Percentiles rank a stretch among this genome's conserved stretches.
These are phyloP conservation scores for Verticillium isaacii DNA, from an alignment of 2,329 filamentous ascomycete species.

Conservation along the genomic window DNA sequence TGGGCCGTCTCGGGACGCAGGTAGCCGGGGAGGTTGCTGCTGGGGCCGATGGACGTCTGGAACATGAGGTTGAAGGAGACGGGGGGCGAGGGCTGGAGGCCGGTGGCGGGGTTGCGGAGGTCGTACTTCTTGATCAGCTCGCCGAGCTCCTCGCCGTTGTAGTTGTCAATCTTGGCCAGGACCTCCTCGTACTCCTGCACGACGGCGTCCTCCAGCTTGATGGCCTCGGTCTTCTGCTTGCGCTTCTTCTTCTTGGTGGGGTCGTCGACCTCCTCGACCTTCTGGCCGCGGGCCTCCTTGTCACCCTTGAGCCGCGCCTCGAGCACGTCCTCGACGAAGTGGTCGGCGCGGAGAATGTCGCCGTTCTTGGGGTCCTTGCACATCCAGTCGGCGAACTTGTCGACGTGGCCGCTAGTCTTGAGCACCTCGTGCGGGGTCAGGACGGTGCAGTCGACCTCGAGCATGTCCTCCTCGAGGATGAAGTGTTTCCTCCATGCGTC, in stretches of 20 bases:
- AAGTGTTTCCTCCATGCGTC: slow-evolving; percentile 93
- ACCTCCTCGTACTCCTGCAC: slow-evolving; percentile 88
- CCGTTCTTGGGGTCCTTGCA: slow-evolving; percentile 97
- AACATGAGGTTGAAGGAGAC: slow-evolving; percentile 99
- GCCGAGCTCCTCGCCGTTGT: slow-evolving; percentile 79
- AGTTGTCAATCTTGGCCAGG: slow-evolving; percentile 93
- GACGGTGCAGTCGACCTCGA: slow-evolving; percentile 91
- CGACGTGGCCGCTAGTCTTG: slow-evolving; percentile 94
- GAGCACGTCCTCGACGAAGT: slow-evolving; percentile 91
- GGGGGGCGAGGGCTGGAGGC: slow-evolving; percentile 70
- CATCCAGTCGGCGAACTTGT: slow-evolving; percentile 99
- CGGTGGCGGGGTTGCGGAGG: slow-evolving; percentile 81
- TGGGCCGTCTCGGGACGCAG: slow-evolving; percentile 93
- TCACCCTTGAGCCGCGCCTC: slow-evolving; percentile 83
- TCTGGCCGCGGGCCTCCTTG: slow-evolving; percentile 85
- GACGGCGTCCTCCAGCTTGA: slow-evolving; percentile 83
- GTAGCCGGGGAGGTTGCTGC: slow-evolving; percentile 79
- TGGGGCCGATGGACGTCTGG: slow-evolving; percentile 89
- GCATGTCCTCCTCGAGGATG: slow-evolving; percentile 89
- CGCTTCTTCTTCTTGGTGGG: slow-evolving; percentile 87
- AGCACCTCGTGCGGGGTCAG: slow-evolving; percentile 90
- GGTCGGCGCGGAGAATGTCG: slow-evolving; percentile 93
- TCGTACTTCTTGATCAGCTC: slow-evolving; percentile 86
- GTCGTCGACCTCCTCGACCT: slow-evolving; percentile 63
- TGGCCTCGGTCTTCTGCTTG: slow-evolving; percentile 67